Evolutionary conservation across 768 basidiomycete species (phyloP), one percentile per base, ranked within the genome.

Genomic region (Astraeus odoratus): DNA sequence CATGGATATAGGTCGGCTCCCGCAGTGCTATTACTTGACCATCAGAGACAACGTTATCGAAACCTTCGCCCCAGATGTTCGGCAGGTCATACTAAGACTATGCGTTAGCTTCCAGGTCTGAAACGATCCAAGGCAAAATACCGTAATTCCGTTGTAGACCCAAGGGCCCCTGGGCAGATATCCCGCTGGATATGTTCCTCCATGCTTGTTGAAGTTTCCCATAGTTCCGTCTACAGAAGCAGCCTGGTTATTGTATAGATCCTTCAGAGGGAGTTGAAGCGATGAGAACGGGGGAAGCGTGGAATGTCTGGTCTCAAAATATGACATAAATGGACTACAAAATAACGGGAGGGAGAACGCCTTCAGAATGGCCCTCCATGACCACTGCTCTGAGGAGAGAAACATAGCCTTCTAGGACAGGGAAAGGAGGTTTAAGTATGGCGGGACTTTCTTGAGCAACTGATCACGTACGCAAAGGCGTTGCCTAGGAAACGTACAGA

Each of bases 31-130:
- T 40, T 4, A 67, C 55, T 46, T 78, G 76, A 2, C 67, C 66
- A 6, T 67, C 48, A 13, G 72, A 64, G 23, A 77, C 54, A 20
- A 75, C 58, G 44, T 78, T 78, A 49, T 78, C 75, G 15, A 59
- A 33, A 7, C 46, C 53, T 9, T 36, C 30, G n/a, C 72, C 72
- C 72, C 75, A 74, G 1, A 53, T 41, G 7, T 53, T 37, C 15
- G 74, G 74, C 16, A 75, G 56, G 30, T 65, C 63, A 42, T 74
- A 76, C 71, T 75, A 36, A n/a, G n/a, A 5, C 18, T 12, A 30
- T 29, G 43, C 31, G 44, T 22, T 30, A 16, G 33, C 38, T 12
- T 2, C 12, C n/a, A 35, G 18, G 4, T 16, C 8, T 4, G 23
- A 38, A 22, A 39, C 1, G 33, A 18, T 38, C 23, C 9, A 3